Conservation (phyloP, 2,329 filamentous ascomycete genomes). For the Verticillium alfalfae region DNA sequence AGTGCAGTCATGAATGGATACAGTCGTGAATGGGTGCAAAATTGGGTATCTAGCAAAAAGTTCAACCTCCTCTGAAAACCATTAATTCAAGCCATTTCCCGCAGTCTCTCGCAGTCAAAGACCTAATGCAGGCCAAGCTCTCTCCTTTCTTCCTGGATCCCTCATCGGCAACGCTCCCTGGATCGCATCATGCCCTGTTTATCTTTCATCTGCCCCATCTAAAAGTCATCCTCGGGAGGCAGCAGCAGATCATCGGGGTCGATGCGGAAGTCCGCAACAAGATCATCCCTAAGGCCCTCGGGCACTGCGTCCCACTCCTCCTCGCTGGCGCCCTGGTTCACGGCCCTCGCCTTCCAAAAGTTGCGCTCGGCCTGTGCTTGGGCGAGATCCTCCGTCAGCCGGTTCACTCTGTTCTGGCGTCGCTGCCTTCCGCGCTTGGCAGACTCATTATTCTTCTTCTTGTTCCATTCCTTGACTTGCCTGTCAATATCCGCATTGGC, state of each 20-base stretch:
- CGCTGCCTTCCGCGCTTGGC: not conserved
- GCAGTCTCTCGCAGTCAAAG: too few species aligned
- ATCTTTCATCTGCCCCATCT: not conserved
- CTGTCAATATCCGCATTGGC: not conserved
- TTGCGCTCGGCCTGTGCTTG: constrained; percentile 1
- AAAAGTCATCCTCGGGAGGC: not conserved
- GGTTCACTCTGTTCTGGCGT: not conserved
- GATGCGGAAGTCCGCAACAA: not conserved
- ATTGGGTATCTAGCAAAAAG: too few species aligned
- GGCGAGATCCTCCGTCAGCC: not conserved
- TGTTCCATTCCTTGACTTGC: not conserved
- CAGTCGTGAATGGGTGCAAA: too few species aligned
- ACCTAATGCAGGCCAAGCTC: too few species aligned
- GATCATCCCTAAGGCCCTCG: not conserved
- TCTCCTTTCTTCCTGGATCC: too few species aligned
- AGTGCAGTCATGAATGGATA: too few species aligned
- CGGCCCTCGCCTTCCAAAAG: not conserved
- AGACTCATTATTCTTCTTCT: not conserved
- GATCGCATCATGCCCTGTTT: too few species aligned
- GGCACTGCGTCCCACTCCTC: not conserved
- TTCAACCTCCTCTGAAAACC: too few species aligned
- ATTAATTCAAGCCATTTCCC: too few species aligned
- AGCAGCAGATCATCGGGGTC: not conserved
- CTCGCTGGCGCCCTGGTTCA: not conserved
- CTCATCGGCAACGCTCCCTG: too few species aligned